Conservation (phyloP, 2,329 filamentous ascomycete genomes). For the Metarhizium anisopliae region DNA sequence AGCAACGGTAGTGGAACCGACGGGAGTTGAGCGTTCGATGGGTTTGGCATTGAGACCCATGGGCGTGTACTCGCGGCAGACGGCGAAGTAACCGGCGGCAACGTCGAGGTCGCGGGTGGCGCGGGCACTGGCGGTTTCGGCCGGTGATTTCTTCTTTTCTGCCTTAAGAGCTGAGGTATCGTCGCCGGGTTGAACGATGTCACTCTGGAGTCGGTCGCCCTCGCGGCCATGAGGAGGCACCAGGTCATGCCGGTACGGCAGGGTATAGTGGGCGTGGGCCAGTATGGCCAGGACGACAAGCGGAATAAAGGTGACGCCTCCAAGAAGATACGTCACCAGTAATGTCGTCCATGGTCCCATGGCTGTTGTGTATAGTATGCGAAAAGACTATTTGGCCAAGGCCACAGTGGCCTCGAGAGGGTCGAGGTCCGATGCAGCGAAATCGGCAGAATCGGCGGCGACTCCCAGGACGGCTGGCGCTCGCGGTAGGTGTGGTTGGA, state of each 20-base stretch:
- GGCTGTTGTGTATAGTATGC: constrained; percentile 8
- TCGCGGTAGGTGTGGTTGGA: neutral
- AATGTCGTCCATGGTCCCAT: constrained; percentile 50
- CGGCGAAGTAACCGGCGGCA: constrained; percentile 88
- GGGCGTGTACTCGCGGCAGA: constrained; percentile 85
- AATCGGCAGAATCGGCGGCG: neutral
- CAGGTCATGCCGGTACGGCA: constrained; percentile 44
- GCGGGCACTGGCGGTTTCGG: constrained; percentile 51
- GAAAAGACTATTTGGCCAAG: neutral
- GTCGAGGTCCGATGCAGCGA: neutral
- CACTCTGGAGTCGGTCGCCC: constrained; percentile 12
- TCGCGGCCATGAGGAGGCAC: constrained; percentile 18
- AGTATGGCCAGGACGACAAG: constrained; percentile 54
- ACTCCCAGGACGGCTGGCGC: neutral
- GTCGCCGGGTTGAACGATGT: constrained; percentile 51
- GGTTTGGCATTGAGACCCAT: constrained; percentile 90
- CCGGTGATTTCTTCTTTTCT: constrained; percentile 41
- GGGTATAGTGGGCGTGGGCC: constrained; percentile 58
- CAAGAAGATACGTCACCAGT: constrained; percentile 70
- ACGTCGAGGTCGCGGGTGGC: constrained; percentile 60
- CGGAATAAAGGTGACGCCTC: constrained; percentile 82
- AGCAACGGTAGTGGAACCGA: constrained; percentile 64
- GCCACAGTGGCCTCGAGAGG: neutral
- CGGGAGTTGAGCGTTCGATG: constrained; percentile 74
- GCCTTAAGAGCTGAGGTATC: constrained; percentile 56